Conservation (phyloP, 768 basidiomycete species). For the Lactarius pseudohatsudake region DNA sequence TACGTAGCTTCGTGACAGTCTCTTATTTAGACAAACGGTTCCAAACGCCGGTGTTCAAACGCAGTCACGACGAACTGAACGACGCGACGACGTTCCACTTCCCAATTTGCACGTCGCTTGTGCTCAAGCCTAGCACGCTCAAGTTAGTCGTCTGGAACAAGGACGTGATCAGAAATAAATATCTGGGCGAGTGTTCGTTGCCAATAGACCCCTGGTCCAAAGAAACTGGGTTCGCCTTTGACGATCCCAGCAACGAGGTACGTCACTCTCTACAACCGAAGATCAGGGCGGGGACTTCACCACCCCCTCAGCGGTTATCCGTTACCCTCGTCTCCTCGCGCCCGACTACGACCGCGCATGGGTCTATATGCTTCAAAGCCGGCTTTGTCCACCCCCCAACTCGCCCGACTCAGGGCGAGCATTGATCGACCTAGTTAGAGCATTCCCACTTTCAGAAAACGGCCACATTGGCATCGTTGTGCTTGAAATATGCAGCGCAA, state of each 20-base stretch:
- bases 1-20: background rate
- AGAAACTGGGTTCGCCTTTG: background rate
- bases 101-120: background rate
- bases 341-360: background rate
- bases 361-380: background rate
- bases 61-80: background rate
- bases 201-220: background rate
- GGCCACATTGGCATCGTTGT: slow-evolving; percentile 94
- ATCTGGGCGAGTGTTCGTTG: background rate
- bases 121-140: background rate
- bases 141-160: background rate
- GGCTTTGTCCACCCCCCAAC: background rate
- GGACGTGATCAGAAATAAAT: background rate
- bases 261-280: background rate
- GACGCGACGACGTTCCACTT: background rate
- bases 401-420: background rate
- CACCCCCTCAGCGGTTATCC: background rate
- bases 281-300: background rate
- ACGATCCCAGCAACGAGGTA: background rate
- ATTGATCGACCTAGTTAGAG: background rate
- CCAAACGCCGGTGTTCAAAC: slow-evolving; percentile 50
- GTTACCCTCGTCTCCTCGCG: background rate
- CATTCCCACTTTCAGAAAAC: no score
- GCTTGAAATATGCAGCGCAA: slow-evolving; percentile 83
- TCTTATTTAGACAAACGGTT: background rate